Evolutionary conservation across 2,329 filamentous ascomycete species (phyloP).

Genomic region (Xylaria polymorpha): DNA sequence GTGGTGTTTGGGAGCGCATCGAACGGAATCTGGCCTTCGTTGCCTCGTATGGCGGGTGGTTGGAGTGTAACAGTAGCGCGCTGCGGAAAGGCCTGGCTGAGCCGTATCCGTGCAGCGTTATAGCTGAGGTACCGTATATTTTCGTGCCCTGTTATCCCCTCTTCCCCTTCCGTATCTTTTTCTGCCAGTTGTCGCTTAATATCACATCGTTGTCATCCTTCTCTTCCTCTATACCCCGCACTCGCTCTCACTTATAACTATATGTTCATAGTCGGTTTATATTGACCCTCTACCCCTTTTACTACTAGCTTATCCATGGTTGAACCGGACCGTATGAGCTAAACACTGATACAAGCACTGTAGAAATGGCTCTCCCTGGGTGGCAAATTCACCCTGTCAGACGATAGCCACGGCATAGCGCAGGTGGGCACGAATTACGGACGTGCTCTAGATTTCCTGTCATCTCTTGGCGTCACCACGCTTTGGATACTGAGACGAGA

Average conservation of each 20-base stretch:
- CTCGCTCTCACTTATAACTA: neutral
- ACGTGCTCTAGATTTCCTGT: conserved; percentile 76
- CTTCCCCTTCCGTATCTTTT: neutral
- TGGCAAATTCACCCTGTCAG: conserved; percentile 89
- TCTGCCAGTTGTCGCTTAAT: neutral
- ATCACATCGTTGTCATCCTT: neutral
- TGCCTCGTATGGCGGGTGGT: conserved; percentile 77
- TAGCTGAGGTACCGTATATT: conserved; percentile 73
- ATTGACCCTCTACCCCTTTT: neutral
- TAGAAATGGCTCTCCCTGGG: conserved; percentile 78
- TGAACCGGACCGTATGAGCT: neutral
- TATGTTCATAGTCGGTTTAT: neutral
- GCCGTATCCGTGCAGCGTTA: conserved; percentile 84
- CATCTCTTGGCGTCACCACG: conserved; percentile 70
- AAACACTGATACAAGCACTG: conserved; percentile 3
- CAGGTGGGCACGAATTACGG: conserved; percentile 90
- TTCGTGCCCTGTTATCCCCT: conserved; percentile 2
- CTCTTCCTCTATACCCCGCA: neutral
- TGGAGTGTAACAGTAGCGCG: conserved; percentile 91
- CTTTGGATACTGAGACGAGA: conserved; percentile 67
- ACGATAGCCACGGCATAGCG: conserved; percentile 90
- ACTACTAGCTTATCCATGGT: neutral
- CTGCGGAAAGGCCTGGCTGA: conserved; percentile 90
- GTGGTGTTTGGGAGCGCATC: conserved; percentile 78
- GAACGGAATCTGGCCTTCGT: conserved; percentile 79